Evolutionary conservation across 306 rosid genomes (phyloP), one percentile per base, ranked within the genome.

Genomic region (Aeschynomene evenia): DNA sequence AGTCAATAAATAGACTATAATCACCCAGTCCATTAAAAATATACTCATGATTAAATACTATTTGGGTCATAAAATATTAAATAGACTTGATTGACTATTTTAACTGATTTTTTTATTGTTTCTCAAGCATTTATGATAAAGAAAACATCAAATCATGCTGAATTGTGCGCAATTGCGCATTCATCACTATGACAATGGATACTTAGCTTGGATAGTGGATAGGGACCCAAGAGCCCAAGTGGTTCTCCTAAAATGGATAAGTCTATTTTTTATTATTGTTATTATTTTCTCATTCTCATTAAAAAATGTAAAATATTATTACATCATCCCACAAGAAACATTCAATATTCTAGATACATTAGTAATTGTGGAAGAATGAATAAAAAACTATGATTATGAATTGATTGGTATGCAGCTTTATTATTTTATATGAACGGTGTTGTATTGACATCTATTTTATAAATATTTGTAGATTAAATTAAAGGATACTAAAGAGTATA

Each of bases 161-260:
- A 20, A 56, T 1, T 28, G 71, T 84, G 80, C 72, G 52, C 73
- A 73, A 56, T 81, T 84, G 80, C 72, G 52, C 73, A 73, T 62
- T 81, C 53, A 55, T 81, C 53, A 55, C 81, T 50, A 76, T 77
- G 63, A 21, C 51, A 46, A 40, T 15, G 63, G 62, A n/a, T n/a
- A n/a, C n/a, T n/a, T n/a, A n/a, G n/a, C n/a, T n/a, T n/a, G n/a
- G 63, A 21, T 46, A 46, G 33, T 15, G 63, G 62, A 55, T 60
- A 62, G 67, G 49, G 61, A 28, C 72, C 33, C 65, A 20, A 23
- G 20, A 29, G 59, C 31, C 66, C 63, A 56, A 15, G 28, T 46
- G 64, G 22, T 70, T 49, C 66, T 26, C 33, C 42, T 1, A 37
- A 65, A 66, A 52, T 43, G 21, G 51, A 39, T 5, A 64, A 16